Conservation (phyloP, 2,329 filamentous ascomycete species). For the Fusarium sp. region DNA sequence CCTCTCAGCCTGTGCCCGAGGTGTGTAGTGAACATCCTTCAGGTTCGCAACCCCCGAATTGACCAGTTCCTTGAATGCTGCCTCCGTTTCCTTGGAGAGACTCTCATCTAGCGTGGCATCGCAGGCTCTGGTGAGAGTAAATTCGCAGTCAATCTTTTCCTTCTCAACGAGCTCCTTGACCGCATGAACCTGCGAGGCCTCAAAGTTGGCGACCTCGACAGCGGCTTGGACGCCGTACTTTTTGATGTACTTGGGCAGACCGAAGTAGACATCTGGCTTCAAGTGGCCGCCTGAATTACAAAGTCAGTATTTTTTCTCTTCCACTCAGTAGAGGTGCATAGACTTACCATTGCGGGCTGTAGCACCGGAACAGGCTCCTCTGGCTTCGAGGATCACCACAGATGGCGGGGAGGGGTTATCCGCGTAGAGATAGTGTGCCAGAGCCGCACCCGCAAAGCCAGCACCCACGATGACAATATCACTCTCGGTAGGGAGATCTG, state of each 20-base stretch:
- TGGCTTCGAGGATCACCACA: not conserved
- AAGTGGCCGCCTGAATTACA: not conserved
- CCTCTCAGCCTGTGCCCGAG: not conserved
- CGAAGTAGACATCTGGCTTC: not conserved
- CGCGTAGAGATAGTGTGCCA: not conserved
- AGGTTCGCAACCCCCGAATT: not conserved
- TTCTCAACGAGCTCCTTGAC: not conserved
- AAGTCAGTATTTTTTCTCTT: not conserved
- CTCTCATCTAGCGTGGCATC: not conserved
- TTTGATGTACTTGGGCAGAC: not conserved
- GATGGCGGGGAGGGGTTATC: not conserved
- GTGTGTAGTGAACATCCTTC: not conserved
- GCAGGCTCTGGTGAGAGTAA: not conserved
- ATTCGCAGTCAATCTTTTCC: not conserved
- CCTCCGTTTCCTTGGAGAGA: not conserved
- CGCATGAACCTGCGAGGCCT: not conserved
- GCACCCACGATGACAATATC: not conserved
- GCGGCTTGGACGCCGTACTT: not conserved
- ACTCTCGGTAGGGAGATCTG: not conserved
- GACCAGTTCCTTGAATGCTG: not conserved
- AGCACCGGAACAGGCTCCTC: not conserved
- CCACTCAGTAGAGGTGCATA: not conserved
- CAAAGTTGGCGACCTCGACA: not conserved
- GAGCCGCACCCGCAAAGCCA: not conserved
- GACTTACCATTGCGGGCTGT: not conserved